Evolutionary conservation across 352 stramenopile species (phyloP), one percentile per base, ranked within the genome.

Genomic region (Phytophthora kernoviae): DNA sequence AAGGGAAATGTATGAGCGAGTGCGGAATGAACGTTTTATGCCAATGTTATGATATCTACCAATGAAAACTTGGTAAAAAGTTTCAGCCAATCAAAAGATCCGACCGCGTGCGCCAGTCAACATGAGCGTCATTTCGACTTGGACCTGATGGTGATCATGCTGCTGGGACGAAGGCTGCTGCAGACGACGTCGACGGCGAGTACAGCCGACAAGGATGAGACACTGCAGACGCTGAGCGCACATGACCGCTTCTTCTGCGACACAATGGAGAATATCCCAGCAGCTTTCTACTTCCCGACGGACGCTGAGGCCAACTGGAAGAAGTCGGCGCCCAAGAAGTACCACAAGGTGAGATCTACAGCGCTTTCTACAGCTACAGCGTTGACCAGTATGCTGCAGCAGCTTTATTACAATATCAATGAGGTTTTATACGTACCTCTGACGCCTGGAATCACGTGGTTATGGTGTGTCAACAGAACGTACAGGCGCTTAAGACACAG

Each of bases 221-320:
- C 30, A 37, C n/a, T 71, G 26, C 46, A 42, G 10, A 36, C 54
- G n/a, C 34, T 66, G 24, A 53, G 71, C 22, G 63, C 64, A 15
- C 56, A 91, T 46, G 84, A 93, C 50, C 66, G 68, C 22, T 93
- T 93, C 57, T 91, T 93, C 65, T 91, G 79, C 56, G 68, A 82
- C 33, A 77, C 65, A 8, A 90, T 91, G 81, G 84, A 91, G 61
- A 76, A 78, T 49, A 93, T 91, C 48, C 84, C 84, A 26, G 66
- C 77, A 52, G 73, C 85, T 24, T 87, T 84, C 51, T 93, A 93
- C 73, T 89, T 93, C 62, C 81, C 81, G 10, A 90, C 79, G 18
- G 84, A 93, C 51, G 78, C 79, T 15, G 81, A 93, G 54, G 70
- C 82, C 26, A 93, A 91, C 67, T 93, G 81, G 75, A 73, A 78